These are phyloP conservation scores for Dactylonectria estremocensis DNA, from an alignment of 2,329 filamentous ascomycete genomes.

Conservation along the genomic window DNA sequence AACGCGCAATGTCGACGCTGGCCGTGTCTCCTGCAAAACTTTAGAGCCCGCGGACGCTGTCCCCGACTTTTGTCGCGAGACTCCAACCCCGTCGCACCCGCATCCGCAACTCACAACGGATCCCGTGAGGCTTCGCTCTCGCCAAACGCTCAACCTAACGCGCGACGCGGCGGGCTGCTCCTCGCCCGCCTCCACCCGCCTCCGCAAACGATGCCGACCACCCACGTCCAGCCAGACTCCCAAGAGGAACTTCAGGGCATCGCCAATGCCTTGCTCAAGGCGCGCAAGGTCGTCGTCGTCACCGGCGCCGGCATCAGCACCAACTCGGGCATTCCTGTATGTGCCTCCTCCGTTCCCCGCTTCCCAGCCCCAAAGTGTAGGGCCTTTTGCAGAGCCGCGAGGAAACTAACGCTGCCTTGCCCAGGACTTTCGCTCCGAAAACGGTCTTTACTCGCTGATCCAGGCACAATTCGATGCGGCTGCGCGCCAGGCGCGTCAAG, in stretches of 20 bases:
- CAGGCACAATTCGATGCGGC: conserved; percentile 76
- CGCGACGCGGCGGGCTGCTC: conserved; percentile 47
- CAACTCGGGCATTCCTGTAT: conserved; percentile 81
- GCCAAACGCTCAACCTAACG: conserved; percentile 30
- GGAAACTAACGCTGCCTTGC: conserved; percentile 33
- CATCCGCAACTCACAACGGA: background rate
- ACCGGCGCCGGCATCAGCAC: conserved; percentile 83
- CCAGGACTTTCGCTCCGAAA: conserved; percentile 80
- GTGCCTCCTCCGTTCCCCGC: conserved; percentile 33
- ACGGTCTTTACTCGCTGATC: conserved; percentile 81
- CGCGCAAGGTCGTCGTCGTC: conserved; percentile 79
- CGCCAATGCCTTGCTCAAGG: conserved; percentile 74
- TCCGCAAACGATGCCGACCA: conserved; percentile 68
- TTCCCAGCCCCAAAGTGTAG: conserved; percentile 10
- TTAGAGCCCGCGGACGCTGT: conserved; percentile 24
- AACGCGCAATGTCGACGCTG: conserved; percentile 25
- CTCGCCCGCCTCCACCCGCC: conserved; percentile 23
- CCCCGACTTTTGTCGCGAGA: conserved; percentile 12
- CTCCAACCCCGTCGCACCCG: background rate
- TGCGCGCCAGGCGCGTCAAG: conserved; percentile 54
- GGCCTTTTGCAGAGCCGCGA: background rate
- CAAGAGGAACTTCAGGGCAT: conserved; percentile 73
- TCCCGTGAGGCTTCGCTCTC: conserved; percentile 27
- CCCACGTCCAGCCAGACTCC: conserved; percentile 67
- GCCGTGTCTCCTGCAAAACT: conserved; percentile 8